A percentile compares a stretch with the other conserved stretches of the same genome.
phyloP scores from a whole-genome alignment of 495 filamentous ascomycete species.

The Hypoxylon rickii region DNA sequence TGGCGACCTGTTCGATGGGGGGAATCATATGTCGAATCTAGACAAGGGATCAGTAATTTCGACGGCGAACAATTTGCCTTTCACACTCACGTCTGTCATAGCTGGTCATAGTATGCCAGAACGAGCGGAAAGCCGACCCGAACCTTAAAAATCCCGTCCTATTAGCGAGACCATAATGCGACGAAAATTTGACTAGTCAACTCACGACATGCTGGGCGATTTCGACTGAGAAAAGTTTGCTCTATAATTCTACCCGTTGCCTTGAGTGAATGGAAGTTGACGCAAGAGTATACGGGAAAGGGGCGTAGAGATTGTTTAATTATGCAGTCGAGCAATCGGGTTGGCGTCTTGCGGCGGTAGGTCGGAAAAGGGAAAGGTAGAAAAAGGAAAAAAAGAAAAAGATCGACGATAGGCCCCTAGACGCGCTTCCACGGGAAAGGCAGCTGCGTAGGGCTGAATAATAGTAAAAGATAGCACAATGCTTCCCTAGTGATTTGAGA shows the following conservation, averaged over 20 bases:
- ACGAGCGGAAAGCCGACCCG: constrained; percentile 69
- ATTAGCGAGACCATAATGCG: constrained; percentile 3
- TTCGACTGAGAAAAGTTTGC: background rate
- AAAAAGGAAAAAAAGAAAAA: constrained; percentile 1
- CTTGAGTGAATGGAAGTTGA: constrained; percentile 4
- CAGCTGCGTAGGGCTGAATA: constrained; percentile 14
- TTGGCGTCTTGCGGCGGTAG: background rate
- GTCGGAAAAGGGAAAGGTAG: too few species aligned
- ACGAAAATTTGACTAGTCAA: background rate
- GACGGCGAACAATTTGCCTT: background rate
- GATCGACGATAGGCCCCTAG: constrained; percentile 23
- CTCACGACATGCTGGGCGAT: constrained; percentile 35
- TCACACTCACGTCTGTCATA: constrained; percentile 59
- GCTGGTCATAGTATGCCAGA: constrained; percentile 96
- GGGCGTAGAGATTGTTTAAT: constrained; percentile 4
- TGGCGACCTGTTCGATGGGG: constrained; percentile 83
- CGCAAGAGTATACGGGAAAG: background rate
- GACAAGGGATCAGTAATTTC: constrained; percentile 43
- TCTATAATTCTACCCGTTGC: background rate
- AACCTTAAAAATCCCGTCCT: constrained; percentile 36
- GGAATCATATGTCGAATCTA: constrained; percentile 83
- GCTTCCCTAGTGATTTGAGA: constrained; percentile 6
- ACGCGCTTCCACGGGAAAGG: constrained; percentile 12
- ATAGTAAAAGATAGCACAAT: constrained; percentile 2
- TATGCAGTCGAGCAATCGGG: constrained; percentile 10